These are phyloP conservation scores for Talaromyces sp. DNA, from an alignment of 2,329 filamentous ascomycete genomes.

Conservation along the genomic window DNA sequence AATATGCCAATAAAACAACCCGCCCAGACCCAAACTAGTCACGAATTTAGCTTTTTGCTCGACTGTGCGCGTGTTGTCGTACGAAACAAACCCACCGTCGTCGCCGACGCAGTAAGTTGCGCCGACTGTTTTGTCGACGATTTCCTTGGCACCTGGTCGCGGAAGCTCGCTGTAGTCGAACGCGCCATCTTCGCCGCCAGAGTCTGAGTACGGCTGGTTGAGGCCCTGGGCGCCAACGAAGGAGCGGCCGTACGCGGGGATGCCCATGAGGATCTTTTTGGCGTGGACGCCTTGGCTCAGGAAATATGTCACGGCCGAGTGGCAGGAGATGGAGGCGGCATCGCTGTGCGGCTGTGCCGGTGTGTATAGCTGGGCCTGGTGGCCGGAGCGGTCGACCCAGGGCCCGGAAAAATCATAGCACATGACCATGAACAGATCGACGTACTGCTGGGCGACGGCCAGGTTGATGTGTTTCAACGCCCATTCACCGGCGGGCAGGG, in stretches of 20 bases:
- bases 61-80: constrained; percentile 74
- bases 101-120: constrained; percentile 63
- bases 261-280: constrained; percentile 68
- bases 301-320: constrained; percentile 62
- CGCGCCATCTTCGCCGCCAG: constrained; percentile 59
- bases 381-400: constrained; percentile 63
- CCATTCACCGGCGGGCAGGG: constrained; percentile 63
- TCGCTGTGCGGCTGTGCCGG: constrained; percentile 51
- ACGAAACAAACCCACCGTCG: constrained; percentile 73
- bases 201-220: constrained; percentile 54
- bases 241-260: constrained; percentile 70
- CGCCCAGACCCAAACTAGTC: constrained; percentile 65
- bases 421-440: constrained; percentile 75
- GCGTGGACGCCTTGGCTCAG: constrained; percentile 61
- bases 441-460: constrained; percentile 54
- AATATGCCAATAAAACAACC: constrained; percentile 79
- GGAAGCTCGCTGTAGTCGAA: constrained; percentile 73
- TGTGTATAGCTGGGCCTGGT: constrained; percentile 70
- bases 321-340: constrained; percentile 54
- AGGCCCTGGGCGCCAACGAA: constrained; percentile 63
- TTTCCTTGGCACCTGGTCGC: constrained; percentile 55
- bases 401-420: constrained; percentile 73
- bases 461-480: constrained; percentile 67
- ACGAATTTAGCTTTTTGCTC: constrained; percentile 69
- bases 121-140: constrained; percentile 61